Evolutionary conservation across 352 stramenopile species (phyloP).

Genomic region (Thraustochytrium striatum): DNA sequence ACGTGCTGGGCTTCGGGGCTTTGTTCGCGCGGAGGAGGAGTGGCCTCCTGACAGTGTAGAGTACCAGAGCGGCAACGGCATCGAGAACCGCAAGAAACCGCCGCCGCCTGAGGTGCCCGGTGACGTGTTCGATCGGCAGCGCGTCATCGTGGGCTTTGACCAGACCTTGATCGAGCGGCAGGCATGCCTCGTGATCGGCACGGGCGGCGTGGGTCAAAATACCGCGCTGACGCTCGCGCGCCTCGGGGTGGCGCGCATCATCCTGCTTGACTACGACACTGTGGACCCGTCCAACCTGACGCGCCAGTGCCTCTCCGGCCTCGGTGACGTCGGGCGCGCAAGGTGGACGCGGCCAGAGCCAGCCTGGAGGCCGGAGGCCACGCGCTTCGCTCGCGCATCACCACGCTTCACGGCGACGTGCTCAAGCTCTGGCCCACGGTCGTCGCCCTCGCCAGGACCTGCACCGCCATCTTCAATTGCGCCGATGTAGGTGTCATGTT

Average conservation of each 20-base stretch:
- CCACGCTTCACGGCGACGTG: conserved; percentile 24
- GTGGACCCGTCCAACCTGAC: conserved; percentile 38
- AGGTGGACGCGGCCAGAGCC: conserved; percentile 6
- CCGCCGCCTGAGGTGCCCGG: conserved; percentile 9
- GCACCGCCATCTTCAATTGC: conserved; percentile 35
- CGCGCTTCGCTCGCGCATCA: not conserved
- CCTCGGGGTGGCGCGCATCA: conserved; percentile 27
- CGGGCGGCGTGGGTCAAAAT: conserved; percentile 22
- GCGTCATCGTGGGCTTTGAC: conserved; percentile 43
- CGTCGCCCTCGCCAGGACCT: not conserved
- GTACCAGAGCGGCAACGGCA: conserved; percentile 7
- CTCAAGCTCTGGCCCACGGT: conserved; percentile 1
- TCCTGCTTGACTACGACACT: conserved; percentile 35
- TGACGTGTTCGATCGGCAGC: conserved; percentile 41
- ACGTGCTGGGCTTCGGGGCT: not conserved
- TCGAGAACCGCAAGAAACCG: conserved; percentile 39
- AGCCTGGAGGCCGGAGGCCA: not conserved
- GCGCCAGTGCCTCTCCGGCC: conserved; percentile 24
- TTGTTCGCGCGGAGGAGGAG: conserved; percentile 11
- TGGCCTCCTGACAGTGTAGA: conserved; percentile 21
- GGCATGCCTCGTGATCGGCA: conserved; percentile 27
- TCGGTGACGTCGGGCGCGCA: not conserved
- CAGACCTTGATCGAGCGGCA: conserved; percentile 25
- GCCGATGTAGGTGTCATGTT: conserved; percentile 45
- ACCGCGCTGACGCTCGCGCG: conserved; percentile 24